Conservation (phyloP, 345 rosid genomes). For the Corchorus capsularis region DNA sequence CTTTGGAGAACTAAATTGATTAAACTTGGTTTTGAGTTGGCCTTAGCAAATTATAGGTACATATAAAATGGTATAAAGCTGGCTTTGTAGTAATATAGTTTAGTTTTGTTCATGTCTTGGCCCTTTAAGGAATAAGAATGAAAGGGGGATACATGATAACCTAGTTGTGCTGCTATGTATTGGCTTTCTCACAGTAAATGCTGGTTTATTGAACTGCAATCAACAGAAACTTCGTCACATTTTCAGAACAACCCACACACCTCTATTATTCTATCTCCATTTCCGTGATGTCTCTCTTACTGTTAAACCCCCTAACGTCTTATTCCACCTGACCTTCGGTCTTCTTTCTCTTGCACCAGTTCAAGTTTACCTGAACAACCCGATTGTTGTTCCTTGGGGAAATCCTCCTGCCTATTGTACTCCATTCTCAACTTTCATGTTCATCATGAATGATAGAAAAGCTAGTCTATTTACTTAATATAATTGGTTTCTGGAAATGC, state of each 20-base stretch:
- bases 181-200: too few relatives aligned
- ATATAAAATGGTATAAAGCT: background rate
- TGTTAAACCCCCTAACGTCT: background rate
- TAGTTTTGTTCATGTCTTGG: too few relatives aligned
- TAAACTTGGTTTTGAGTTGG: background rate
- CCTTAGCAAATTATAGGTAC: background rate
- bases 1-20: background rate
- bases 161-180: too few relatives aligned
- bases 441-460: background rate
- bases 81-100: background rate
- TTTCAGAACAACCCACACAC: background rate
- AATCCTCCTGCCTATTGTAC: background rate
- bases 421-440: background rate
- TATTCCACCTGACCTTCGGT: too few relatives aligned
- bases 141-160: too few relatives aligned
- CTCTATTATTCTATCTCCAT: conserved; percentile 1
- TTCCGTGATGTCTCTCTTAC: background rate
- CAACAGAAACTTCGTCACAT: background rate
- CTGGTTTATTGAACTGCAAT: background rate
- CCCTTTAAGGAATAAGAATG: too few relatives aligned
- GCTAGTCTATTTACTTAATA: background rate
- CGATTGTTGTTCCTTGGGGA: conserved; percentile 5
- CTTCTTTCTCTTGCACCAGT: background rate
- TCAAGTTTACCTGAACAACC: background rate
- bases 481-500: background rate